Evolutionary conservation across 1,139 yeast species (phyloP).

Genomic region (Casaregolazyma lundiana): DNA sequence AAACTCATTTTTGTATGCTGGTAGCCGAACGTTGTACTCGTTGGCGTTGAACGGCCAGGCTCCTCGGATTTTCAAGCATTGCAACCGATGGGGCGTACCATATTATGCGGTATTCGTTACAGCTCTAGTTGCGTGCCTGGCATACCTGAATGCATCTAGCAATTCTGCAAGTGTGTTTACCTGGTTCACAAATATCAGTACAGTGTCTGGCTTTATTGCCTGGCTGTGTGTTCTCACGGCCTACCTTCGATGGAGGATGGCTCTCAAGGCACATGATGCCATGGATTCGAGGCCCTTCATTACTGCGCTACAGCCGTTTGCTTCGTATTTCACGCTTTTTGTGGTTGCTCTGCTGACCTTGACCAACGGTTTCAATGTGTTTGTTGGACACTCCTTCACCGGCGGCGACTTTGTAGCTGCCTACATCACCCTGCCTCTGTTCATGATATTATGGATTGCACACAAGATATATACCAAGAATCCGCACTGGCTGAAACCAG

Average conservation of each 20-base stretch:
- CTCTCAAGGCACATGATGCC: constrained; percentile 33
- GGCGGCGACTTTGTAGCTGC: constrained; percentile 50
- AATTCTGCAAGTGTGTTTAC: constrained; percentile 43
- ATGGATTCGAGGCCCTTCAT: constrained; percentile 37
- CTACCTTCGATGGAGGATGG: constrained; percentile 53
- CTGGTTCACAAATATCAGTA: constrained; percentile 42
- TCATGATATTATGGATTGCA: constrained; percentile 44
- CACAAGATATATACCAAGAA: constrained; percentile 47
- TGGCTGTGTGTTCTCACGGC: constrained; percentile 43
- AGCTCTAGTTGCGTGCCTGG: constrained; percentile 34
- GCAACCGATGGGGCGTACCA: constrained; percentile 44
- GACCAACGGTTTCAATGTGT: constrained; percentile 66
- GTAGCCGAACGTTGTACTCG: constrained; percentile 39
- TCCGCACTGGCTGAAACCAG: constrained; percentile 41
- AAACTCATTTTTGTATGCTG: constrained; percentile 38
- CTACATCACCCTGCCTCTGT: constrained; percentile 50
- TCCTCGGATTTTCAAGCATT: constrained; percentile 41
- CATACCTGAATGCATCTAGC: constrained; percentile 43
- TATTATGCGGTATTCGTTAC: constrained; percentile 35
- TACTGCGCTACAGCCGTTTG: constrained; percentile 44
- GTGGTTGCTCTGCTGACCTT: constrained; percentile 46
- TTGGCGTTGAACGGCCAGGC: constrained; percentile 46
- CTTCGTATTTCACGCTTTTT: constrained; percentile 44
- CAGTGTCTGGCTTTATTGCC: constrained; percentile 44
- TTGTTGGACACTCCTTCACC: constrained; percentile 48